Evolutionary conservation across 2,329 filamentous ascomycete species (phyloP), one percentile per base, ranked within the genome.

Genomic region (Ploettnerulaceae sp.): DNA sequence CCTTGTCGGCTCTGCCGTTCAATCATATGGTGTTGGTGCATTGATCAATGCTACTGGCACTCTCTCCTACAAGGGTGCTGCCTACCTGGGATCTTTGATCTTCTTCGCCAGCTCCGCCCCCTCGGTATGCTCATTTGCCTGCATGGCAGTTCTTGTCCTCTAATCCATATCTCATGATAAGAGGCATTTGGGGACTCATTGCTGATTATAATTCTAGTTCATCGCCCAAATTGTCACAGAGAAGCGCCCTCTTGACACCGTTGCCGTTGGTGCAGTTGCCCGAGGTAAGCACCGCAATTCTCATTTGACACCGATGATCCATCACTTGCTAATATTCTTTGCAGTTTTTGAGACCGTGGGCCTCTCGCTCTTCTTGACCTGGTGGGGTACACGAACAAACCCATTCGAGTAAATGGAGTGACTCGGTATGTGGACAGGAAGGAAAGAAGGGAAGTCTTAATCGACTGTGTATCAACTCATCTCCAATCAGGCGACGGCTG

Each of bases 341-440:
- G 3, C 24, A 37, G 72, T 93, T 60, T 79, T 95, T 60, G 93
- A 97, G 80, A 96, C 93, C 3, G 80, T 97, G 50, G 93, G 91
- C 55, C 79, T 97, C 49, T 89, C 86, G 54, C 67, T 95, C 63
- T 89, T 97, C 79, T 76, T 97, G 61, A 95, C 89, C 66, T 97
- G 88, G 86, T 97, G 91, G 91, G 91, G 91, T 64, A 96, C 91
- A 64, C 84, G 86, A 66, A 93, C 89, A 71, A 91, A 89, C 75
- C 89, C 89, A 51, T 94, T 95, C 69, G 81, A 64, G 40, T 64
- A 61, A 57, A 40, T 34, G 21, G 22, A 58, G 12, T 48, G 37
- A 20, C 5, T 38, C 14, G 26, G 20, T 22, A 28, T 41, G 32
- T 33, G 33, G 34, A 32, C 26, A 42, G 18, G 37, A 43, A 38